Conservation (phyloP, 768 basidiomycete species). For the Mycena olivaceomarginata region DNA sequence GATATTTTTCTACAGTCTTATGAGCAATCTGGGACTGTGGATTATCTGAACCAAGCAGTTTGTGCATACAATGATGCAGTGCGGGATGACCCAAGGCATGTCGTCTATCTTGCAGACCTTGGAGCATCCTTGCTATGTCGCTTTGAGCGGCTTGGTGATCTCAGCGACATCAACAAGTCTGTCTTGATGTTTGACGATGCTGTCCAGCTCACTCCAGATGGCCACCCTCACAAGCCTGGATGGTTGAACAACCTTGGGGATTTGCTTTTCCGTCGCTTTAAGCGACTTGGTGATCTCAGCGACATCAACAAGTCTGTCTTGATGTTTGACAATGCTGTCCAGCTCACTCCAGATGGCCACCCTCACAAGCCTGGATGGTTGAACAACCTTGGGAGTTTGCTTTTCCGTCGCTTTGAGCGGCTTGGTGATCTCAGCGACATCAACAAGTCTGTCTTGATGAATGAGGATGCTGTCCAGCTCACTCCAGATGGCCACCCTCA, state of each 20-base stretch:
- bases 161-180: neutral
- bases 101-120: neutral
- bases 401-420: too few species aligned
- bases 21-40: neutral
- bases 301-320: too few species aligned
- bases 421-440: too few species aligned
- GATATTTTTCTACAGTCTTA: neutral
- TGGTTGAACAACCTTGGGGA: neutral
- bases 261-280: neutral
- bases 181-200: neutral
- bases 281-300: too few species aligned
- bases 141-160: neutral
- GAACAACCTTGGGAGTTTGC: too few species aligned
- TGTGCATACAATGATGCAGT: constrained; percentile 5
- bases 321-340: too few species aligned
- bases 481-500: too few species aligned
- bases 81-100: neutral
- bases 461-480: too few species aligned
- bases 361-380: too few species aligned
- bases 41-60: neutral
- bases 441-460: too few species aligned
- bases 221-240: neutral
- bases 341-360: too few species aligned
- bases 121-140: neutral
- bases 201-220: neutral